Percentiles rank a stretch among this genome's conserved stretches.
Conservation (phyloP, 768 basidiomycete genomes). For the Trametes meyenii region DNA sequence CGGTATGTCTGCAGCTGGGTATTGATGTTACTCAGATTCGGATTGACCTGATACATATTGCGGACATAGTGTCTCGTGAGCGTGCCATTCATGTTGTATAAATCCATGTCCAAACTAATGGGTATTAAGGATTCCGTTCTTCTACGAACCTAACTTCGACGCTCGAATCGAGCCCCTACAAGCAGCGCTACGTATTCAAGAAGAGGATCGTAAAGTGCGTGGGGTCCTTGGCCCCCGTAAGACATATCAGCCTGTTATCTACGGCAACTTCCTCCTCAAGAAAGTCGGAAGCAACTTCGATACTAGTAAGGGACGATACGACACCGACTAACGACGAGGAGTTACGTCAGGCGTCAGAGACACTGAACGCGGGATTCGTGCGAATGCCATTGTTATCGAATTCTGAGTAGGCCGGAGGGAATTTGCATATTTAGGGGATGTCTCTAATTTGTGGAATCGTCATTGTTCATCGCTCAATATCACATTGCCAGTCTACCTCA, state of each 20-base stretch:
- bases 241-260: slow-evolving; percentile 54
- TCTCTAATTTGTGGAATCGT: too few relatives aligned
- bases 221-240: slow-evolving; percentile 29
- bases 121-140: slow-evolving; percentile 75
- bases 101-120: neutral
- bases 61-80: slow-evolving; percentile 69
- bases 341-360: too few relatives aligned
- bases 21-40: neutral
- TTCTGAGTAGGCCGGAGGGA: too few relatives aligned
- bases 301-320: slow-evolving; percentile 41
- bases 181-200: slow-evolving; percentile 54
- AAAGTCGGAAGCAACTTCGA: slow-evolving; percentile 80
- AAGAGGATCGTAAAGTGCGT: slow-evolving; percentile 27
- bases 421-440: too few relatives aligned
- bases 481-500: too few relatives aligned
- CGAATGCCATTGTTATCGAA: too few relatives aligned
- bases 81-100: neutral
- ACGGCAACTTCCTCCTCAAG: slow-evolving; percentile 75
- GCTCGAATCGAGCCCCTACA: slow-evolving; percentile 68
- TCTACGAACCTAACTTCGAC: slow-evolving; percentile 90
- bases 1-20: slow-evolving; percentile 32
- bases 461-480: too few relatives aligned
- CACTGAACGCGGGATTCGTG: too few relatives aligned
- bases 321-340: slow-evolving; percentile 13
- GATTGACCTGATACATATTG: neutral